These are phyloP conservation scores for Dipteronia sinensis DNA, from an alignment of 345 rosid species.

Conservation along the genomic window DNA sequence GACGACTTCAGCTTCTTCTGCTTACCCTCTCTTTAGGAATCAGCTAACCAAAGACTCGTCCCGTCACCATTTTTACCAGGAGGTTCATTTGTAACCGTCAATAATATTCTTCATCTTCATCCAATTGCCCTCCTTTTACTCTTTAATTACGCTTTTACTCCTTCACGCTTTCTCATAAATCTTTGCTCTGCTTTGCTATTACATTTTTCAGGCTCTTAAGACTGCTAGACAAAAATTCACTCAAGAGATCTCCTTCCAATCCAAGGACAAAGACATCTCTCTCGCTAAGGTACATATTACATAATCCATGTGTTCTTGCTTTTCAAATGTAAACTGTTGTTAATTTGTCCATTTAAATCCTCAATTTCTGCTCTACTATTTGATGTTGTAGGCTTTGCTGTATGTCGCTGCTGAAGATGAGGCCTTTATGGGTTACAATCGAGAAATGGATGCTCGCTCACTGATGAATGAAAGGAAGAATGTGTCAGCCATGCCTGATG, in stretches of 20 bases:
- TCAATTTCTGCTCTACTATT: background rate
- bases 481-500: conserved; percentile 35
- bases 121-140: conserved; percentile 20
- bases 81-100: conserved; percentile 61
- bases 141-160: background rate
- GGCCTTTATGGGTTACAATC: conserved; percentile 59
- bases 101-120: background rate
- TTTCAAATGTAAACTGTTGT: too few species aligned
- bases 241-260: conserved; percentile 65
- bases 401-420: conserved; percentile 93
- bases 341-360: too few species aligned
- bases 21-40: conserved; percentile 64
- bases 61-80: conserved; percentile 60
- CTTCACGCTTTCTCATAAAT: conserved; percentile 24
- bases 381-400: conserved; percentile 61
- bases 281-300: conserved; percentile 86
- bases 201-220: conserved; percentile 52
- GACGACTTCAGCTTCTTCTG: conserved; percentile 56
- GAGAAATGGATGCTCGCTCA: conserved; percentile 60
- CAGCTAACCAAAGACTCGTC: conserved; percentile 60
- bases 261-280: conserved; percentile 78
- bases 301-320: too few species aligned
- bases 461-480: conserved; percentile 50
- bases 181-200: conserved; percentile 27
- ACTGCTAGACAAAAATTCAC: conserved; percentile 69